phyloP scores from a whole-genome alignment of 1,139 yeast genomes.

The Blastobotrys buckinghamii region DNA sequence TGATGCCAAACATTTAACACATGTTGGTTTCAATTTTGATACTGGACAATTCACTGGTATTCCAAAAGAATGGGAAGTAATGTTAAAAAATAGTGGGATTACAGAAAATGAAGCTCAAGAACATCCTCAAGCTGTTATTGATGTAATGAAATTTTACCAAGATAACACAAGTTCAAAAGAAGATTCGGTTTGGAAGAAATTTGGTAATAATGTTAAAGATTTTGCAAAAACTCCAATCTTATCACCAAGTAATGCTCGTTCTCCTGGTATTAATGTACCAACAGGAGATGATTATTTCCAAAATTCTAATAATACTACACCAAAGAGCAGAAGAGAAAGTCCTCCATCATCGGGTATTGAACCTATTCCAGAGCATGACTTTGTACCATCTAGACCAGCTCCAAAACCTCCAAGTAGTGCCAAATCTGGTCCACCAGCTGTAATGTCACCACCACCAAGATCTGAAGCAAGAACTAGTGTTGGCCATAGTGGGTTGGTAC shows the following conservation, averaged over 20 bases:
- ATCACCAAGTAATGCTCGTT: constrained; percentile 17
- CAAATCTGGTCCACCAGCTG: background rate
- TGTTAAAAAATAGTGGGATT: constrained; percentile 81
- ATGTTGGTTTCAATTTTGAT: constrained; percentile 79
- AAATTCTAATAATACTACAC: background rate
- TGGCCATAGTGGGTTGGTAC: background rate
- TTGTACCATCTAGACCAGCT: constrained; percentile 27
- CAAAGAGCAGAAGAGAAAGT: constrained; percentile 2
- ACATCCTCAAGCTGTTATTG: constrained; percentile 92
- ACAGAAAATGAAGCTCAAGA: constrained; percentile 78
- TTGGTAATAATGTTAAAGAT: constrained; percentile 37
- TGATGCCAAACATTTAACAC: constrained; percentile 86
- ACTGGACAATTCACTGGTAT: constrained; percentile 87
- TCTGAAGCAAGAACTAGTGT: constrained; percentile 3
- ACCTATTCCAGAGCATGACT: constrained; percentile 12
- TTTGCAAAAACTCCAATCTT: background rate
- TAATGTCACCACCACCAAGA: background rate
- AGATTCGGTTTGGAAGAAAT: constrained; percentile 68
- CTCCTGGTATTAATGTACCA: constrained; percentile 15
- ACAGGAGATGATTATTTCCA: constrained; percentile 15
- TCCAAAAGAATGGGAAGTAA: constrained; percentile 87
- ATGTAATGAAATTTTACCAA: constrained; percentile 83
- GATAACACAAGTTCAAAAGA: constrained; percentile 62
- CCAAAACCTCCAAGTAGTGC: constrained; percentile 24
- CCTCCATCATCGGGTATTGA: constrained; percentile 5